Evolutionary conservation across 1,139 yeast species (phyloP).

Genomic region (Ogataea hybrid): DNA sequence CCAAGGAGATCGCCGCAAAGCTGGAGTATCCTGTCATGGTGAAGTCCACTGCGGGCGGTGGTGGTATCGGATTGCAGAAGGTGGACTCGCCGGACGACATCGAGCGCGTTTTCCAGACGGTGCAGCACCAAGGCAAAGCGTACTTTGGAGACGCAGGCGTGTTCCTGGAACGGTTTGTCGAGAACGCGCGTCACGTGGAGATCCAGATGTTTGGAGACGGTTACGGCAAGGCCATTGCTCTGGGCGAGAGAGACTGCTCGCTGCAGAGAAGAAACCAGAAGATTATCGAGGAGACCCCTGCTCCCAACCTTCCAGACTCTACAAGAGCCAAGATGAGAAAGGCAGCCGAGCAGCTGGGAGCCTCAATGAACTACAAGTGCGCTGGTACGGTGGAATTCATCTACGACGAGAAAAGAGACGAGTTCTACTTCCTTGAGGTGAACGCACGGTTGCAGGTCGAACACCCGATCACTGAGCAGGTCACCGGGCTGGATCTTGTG

Average conservation of each 20-base stretch:
- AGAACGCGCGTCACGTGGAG: conserved; percentile 93
- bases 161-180: conserved; percentile 89
- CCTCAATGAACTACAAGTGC: conserved; percentile 83
- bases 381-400: conserved; percentile 98
- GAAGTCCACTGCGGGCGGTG: conserved; percentile 98
- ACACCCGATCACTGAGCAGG: conserved; percentile 95
- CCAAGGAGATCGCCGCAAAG: conserved; percentile 69
- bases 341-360: conserved; percentile 81
- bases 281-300: conserved; percentile 96
- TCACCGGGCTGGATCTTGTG: conserved; percentile 89
- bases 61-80: conserved; percentile 95
- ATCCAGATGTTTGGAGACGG: conserved; percentile 98
- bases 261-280: conserved; percentile 96
- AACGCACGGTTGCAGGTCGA: conserved; percentile 97
- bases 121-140: conserved; percentile 88
- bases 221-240: conserved; percentile 81
- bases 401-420: conserved; percentile 80
- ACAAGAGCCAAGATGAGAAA: conserved; percentile 74
- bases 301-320: conserved; percentile 82
- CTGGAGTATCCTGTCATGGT: conserved; percentile 93
- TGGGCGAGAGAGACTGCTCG: conserved; percentile 98
- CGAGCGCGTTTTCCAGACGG: conserved; percentile 81
- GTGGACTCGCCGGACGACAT: conserved; percentile 81
- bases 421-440: conserved; percentile 92
- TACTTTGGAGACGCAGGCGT: conserved; percentile 96